A percentile compares a stretch with the other conserved stretches of the same genome.
Conservation (phyloP, 2,329 filamentous ascomycete genomes). For the Hymenoscyphus linearis region DNA sequence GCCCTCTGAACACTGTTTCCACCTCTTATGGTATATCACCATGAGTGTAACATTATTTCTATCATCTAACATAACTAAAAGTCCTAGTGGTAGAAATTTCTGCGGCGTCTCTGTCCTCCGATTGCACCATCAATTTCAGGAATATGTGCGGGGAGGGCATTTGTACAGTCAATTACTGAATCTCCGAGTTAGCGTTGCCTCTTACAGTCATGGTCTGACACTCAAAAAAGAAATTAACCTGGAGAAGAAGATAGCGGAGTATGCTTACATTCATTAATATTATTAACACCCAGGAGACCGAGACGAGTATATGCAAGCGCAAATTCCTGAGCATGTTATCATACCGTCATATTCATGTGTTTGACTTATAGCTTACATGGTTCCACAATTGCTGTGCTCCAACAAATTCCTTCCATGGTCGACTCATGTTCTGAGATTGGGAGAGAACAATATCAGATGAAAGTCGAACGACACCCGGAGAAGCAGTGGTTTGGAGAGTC, state of each 20-base stretch:
- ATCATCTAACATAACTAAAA: background rate
- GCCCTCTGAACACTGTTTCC: background rate
- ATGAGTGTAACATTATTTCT: background rate
- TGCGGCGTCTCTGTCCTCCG: background rate
- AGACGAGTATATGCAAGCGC: conserved; percentile 40
- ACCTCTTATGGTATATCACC: background rate
- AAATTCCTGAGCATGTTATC: conserved; percentile 29
- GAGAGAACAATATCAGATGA: conserved; percentile 26
- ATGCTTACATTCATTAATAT: conserved; percentile 36
- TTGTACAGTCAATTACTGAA: conserved; percentile 36
- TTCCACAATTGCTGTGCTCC: conserved; percentile 39
- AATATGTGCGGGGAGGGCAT: conserved; percentile 32
- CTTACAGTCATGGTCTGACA: too few relatives aligned
- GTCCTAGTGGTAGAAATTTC: background rate
- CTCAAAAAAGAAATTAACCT: too few relatives aligned
- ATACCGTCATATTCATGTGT: conserved; percentile 4
- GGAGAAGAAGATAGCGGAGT: too few relatives aligned
- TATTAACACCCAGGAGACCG: conserved; percentile 40
- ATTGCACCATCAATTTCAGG: background rate
- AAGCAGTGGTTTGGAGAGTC: conserved; percentile 29
- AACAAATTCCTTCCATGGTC: conserved; percentile 37
- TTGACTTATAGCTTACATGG: conserved; percentile 29
- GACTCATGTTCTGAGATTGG: conserved; percentile 25
- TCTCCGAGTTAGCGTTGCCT: too few relatives aligned
- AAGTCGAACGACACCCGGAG: conserved; percentile 32